Evolutionary conservation across 495 filamentous ascomycete species (phyloP).

Genomic region (Penicillium silybi): DNA sequence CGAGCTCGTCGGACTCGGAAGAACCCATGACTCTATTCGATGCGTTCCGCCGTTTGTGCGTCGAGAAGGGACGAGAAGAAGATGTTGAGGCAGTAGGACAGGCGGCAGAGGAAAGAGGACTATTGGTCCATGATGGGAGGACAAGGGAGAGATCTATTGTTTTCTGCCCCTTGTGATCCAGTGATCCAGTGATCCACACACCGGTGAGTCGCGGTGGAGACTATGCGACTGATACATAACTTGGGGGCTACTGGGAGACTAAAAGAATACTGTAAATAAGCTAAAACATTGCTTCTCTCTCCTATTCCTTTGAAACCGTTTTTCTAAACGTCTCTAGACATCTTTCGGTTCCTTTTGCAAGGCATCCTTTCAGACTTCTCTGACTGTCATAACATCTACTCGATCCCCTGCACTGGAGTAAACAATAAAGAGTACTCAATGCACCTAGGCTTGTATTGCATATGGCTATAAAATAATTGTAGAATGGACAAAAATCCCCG

Average conservation of each 20-base stretch:
- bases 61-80: background rate
- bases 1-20: conserved; percentile 10
- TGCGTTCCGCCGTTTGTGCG: background rate
- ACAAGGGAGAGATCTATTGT: background rate
- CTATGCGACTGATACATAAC: background rate
- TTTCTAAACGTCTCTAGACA: too few relatives aligned
- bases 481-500: too few relatives aligned
- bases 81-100: background rate
- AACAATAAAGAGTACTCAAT: background rate
- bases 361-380: too few relatives aligned
- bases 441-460: too few relatives aligned
- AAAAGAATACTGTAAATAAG: too few relatives aligned
- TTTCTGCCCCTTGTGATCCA: conserved; percentile 3
- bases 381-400: too few relatives aligned
- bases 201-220: conserved; percentile 4
- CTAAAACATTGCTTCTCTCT: too few relatives aligned
- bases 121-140: background rate
- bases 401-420: too few relatives aligned
- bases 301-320: too few relatives aligned
- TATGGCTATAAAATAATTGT: too few relatives aligned
- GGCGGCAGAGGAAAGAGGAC: background rate
- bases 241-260: too few relatives aligned
- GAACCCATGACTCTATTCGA: conserved; percentile 23
- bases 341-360: too few relatives aligned
- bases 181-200: conserved; percentile 1